Percentiles rank a stretch among this genome's conserved stretches.
Evolutionary conservation across 225 moss, liverwort and hornwort genomes (phyloP).

Genomic region (Sphagnum contortum): DNA sequence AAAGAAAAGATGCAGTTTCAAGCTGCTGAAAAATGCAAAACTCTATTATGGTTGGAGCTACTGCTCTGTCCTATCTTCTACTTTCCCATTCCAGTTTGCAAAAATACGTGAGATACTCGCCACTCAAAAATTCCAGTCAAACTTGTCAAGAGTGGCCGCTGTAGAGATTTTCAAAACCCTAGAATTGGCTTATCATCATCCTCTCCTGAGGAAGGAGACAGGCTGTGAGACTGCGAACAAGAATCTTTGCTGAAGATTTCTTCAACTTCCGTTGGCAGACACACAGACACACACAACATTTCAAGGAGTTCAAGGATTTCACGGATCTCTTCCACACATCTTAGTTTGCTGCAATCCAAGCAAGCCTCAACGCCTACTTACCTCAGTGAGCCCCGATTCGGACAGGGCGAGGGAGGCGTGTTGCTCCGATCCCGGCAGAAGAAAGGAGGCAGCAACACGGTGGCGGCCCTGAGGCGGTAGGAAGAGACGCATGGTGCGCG

Average conservation of each 20-base stretch:
- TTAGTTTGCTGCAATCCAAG: not conserved
- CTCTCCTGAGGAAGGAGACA: not conserved
- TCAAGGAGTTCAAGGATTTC: too few relatives aligned
- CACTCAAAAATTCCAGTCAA: too few relatives aligned
- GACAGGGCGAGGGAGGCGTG: constrained; percentile 29
- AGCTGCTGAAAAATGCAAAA: not conserved
- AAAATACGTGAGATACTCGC: too few relatives aligned
- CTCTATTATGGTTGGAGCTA: too few relatives aligned
- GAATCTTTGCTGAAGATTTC: not conserved
- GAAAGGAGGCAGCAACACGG: constrained; percentile 4
- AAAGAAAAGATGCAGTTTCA: not conserved
- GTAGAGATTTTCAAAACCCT: not conserved
- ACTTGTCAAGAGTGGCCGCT: too few relatives aligned
- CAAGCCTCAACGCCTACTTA: constrained; percentile 1
- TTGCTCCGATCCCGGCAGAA: constrained; percentile 46
- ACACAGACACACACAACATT: too few relatives aligned
- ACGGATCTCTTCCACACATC: not conserved
- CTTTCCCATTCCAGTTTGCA: too few relatives aligned
- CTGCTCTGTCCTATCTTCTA: too few relatives aligned
- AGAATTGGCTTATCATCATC: not conserved
- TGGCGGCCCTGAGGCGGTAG: constrained; percentile 36
- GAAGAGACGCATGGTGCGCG: constrained; percentile 66
- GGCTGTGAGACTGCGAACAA: not conserved
- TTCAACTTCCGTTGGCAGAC: too few relatives aligned
- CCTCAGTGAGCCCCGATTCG: constrained; percentile 50